These are phyloP conservation scores for Thymus quinquecostatus DNA, from an alignment of 257 asterid genomes.

Conservation along the genomic window DNA sequence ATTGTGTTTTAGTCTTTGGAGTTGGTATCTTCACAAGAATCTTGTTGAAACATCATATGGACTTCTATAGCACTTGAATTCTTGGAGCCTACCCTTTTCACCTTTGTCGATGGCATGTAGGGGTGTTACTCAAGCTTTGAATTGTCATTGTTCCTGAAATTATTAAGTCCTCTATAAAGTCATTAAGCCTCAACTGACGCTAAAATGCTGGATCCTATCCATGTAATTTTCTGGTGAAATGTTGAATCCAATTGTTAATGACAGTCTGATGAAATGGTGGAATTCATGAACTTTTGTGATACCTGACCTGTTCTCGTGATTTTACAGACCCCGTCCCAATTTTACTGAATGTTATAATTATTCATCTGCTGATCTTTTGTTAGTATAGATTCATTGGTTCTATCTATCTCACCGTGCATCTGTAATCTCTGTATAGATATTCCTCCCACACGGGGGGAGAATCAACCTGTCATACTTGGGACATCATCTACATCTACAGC, in stretches of 20 bases:
- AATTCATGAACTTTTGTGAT: not conserved
- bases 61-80: not conserved
- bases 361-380: not conserved
- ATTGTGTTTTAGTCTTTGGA: not conserved
- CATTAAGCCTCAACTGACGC: not conserved
- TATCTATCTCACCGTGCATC: not conserved
- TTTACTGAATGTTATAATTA: not conserved
- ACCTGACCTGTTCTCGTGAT: not conserved
- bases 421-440: conserved; percentile 7
- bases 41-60: not conserved
- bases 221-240: not conserved
- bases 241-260: conserved; percentile 2
- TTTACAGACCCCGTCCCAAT: not conserved
- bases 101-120: not conserved
- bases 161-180: not conserved
- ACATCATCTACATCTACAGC: conserved; percentile 7
- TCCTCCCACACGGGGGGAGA: not conserved
- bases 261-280: not conserved
- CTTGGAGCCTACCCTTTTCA: not conserved
- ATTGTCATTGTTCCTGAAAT: not conserved
- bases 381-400: not conserved
- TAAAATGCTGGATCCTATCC: not conserved
- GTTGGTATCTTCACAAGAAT: not conserved
- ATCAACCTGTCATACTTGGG: not conserved
- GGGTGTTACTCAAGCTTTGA: not conserved